phyloP scores from a whole-genome alignment of 805 yeast genomes.

The Candida boleticola region DNA sequence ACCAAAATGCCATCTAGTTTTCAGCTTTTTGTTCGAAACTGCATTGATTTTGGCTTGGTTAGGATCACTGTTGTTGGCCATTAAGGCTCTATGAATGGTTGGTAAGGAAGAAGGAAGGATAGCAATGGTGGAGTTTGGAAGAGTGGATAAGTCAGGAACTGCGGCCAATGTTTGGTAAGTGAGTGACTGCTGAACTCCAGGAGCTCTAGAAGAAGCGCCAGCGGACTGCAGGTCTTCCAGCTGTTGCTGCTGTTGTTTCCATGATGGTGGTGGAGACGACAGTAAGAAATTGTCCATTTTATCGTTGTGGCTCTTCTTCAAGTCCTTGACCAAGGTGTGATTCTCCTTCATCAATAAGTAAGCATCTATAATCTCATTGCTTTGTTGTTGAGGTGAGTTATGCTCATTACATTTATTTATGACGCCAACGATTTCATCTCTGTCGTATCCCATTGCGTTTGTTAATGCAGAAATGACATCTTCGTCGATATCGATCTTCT shows the following conservation, averaged over 20 bases:
- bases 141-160: constrained; percentile 45
- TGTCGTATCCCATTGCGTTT: constrained; percentile 85
- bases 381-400: constrained; percentile 24
- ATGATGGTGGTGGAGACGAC: constrained; percentile 58
- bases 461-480: constrained; percentile 72
- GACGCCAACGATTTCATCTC: constrained; percentile 77
- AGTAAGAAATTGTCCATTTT: constrained; percentile 58
- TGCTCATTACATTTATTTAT: constrained; percentile 49
- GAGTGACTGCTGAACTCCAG: constrained; percentile 44
- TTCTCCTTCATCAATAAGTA: constrained; percentile 81
- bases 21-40: constrained; percentile 74
- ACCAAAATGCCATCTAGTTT: constrained; percentile 98
- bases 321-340: constrained; percentile 63
- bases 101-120: constrained; percentile 93
- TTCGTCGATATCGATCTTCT: constrained; percentile 60
- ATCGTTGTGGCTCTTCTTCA: constrained; percentile 51
- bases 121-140: constrained; percentile 81
- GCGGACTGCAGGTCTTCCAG: not conserved
- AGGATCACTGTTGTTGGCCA: constrained; percentile 53
- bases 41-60: constrained; percentile 42
- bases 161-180: constrained; percentile 48
- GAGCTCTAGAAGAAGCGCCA: constrained; percentile 23
- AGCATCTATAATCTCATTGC: constrained; percentile 81
- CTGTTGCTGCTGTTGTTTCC: constrained; percentile 19
- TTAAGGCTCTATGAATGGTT: constrained; percentile 88